Evolutionary conservation across 495 filamentous ascomycete species (phyloP).

Genomic region (Saxophila tyrrhenica): DNA sequence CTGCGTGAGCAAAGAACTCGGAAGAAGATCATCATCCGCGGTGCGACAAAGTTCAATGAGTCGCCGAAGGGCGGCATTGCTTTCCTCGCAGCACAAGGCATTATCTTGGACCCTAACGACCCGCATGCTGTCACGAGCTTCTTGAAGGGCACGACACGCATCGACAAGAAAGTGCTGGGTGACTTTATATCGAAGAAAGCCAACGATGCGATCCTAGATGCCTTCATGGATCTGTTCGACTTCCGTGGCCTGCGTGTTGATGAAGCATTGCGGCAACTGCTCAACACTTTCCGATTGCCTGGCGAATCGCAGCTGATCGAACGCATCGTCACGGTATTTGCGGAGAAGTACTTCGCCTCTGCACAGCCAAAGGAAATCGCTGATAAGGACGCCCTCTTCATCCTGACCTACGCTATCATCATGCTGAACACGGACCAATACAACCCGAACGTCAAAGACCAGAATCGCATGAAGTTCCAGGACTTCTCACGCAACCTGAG

Average conservation of each 20-base stretch:
- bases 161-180: conserved; percentile 83
- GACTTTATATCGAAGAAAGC: conserved; percentile 85
- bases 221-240: conserved; percentile 75
- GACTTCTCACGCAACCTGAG: conserved; percentile 83
- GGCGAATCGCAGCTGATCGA: conserved; percentile 91
- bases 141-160: conserved; percentile 67
- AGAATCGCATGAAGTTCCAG: conserved; percentile 65
- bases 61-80: conserved; percentile 81
- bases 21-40: conserved; percentile 82
- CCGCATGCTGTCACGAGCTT: conserved; percentile 67
- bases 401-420: conserved; percentile 92
- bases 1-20: conserved; percentile 59
- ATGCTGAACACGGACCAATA: conserved; percentile 95
- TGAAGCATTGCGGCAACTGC: conserved; percentile 73
- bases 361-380: conserved; percentile 62
- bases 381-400: conserved; percentile 78
- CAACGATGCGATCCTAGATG: conserved; percentile 68
- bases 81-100: conserved; percentile 69
- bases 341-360: conserved; percentile 72
- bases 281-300: conserved; percentile 88
- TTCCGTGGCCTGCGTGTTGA: conserved; percentile 79
- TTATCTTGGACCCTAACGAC: conserved; percentile 66
- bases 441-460: conserved; percentile 75
- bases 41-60: conserved; percentile 88
- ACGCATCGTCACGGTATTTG: conserved; percentile 76